Conservation (phyloP, 2,329 filamentous ascomycete genomes). For the Bisporella sp. region DNA sequence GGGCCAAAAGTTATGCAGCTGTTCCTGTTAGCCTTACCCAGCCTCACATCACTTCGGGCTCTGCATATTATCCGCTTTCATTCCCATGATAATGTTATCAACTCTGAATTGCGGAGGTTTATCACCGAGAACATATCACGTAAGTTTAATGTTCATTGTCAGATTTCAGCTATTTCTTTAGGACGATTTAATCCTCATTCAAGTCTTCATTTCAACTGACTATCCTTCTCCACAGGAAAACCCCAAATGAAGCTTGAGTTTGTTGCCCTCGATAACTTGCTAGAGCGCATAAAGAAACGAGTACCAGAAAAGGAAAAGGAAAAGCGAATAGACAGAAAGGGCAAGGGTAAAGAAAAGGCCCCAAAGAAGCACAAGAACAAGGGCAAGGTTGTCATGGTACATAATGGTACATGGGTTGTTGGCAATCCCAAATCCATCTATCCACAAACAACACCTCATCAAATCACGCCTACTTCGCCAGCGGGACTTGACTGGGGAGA, state of each 20-base stretch:
- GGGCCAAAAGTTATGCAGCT: conserved; percentile 46
- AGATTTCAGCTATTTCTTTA: background rate
- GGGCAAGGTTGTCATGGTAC: background rate
- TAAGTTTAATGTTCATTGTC: background rate
- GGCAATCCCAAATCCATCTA: background rate
- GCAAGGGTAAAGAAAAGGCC: conserved; percentile 30
- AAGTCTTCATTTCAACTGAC: no score
- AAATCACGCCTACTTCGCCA: background rate
- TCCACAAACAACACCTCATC: background rate
- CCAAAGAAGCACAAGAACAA: background rate
- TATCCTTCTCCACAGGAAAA: conserved; percentile 19
- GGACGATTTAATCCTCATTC: conserved; percentile 19
- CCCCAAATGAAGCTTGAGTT: conserved; percentile 50
- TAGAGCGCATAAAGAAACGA: conserved; percentile 39
- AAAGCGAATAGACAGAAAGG: conserved; percentile 18
- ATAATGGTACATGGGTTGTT: background rate
- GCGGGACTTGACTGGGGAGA: background rate
- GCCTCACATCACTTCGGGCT: conserved; percentile 42
- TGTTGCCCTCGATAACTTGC: conserved; percentile 44
- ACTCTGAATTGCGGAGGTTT: conserved; percentile 51
- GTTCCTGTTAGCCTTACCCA: conserved; percentile 46
- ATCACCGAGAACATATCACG: conserved; percentile 49
- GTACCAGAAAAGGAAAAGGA: conserved; percentile 6
- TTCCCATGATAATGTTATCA: conserved; percentile 48
- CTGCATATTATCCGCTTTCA: conserved; percentile 49